These are phyloP conservation scores for Pleurotus djamor DNA, from an alignment of 768 basidiomycete species.

Conservation along the genomic window DNA sequence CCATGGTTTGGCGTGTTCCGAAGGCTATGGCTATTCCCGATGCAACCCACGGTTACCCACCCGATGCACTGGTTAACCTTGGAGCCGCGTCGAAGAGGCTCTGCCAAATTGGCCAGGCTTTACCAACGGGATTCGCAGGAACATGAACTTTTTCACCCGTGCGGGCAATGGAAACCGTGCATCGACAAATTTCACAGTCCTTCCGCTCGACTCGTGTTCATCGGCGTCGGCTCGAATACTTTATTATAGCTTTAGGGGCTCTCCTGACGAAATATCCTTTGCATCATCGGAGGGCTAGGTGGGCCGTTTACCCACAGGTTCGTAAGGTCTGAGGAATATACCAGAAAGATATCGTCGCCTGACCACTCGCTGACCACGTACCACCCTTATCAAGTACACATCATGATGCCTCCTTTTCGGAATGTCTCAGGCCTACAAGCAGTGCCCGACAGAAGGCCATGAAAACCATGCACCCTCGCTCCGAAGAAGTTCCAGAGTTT, in stretches of 20 bases:
- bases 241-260: not conserved
- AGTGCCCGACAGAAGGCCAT: not conserved
- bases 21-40: slow-evolving; percentile 6
- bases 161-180: not conserved
- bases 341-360: not conserved
- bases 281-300: too few species aligned
- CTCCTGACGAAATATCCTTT: too few species aligned
- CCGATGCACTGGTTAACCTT: not conserved
- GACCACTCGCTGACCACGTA: not conserved
- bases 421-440: not conserved
- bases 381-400: not conserved
- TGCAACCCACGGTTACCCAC: not conserved
- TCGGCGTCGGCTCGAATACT: not conserved
- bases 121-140: not conserved
- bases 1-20: not conserved
- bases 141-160: not conserved
- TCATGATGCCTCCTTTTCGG: not conserved
- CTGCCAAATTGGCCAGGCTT: not conserved
- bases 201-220: not conserved
- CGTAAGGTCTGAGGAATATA: too few species aligned
- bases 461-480: not conserved
- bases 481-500: not conserved
- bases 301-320: too few species aligned
- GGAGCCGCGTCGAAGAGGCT: slow-evolving; percentile 6
- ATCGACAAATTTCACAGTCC: not conserved